A percentile compares a stretch with the other conserved stretches of the same genome.
Evolutionary conservation across 2,329 filamentous ascomycete genomes (phyloP).

Genomic region (Talaromyces islandicus): DNA sequence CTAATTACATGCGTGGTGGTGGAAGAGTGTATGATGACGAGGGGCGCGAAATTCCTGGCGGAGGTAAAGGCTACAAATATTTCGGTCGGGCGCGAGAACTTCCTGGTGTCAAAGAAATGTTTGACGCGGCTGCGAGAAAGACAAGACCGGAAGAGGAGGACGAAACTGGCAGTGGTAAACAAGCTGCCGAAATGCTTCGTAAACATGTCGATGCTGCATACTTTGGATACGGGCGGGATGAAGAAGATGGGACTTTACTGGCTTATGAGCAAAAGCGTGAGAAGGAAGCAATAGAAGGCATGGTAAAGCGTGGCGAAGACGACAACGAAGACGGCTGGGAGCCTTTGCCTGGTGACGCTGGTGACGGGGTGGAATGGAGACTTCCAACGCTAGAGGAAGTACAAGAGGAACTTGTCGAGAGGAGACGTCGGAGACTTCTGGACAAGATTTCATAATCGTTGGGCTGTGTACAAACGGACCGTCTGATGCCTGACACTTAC

Average conservation of each 20-base stretch:
- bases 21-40: constrained; percentile 68
- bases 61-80: constrained; percentile 88
- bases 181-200: constrained; percentile 37
- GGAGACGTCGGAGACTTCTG: constrained; percentile 73
- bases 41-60: constrained; percentile 61
- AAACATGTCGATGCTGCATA: constrained; percentile 86
- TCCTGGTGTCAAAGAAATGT: constrained; percentile 93
- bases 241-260: constrained; percentile 78
- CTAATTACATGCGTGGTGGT: constrained; percentile 83
- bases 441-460: constrained; percentile 62
- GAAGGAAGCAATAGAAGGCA: constrained; percentile 66
- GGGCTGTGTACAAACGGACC: background rate
- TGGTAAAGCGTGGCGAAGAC: constrained; percentile 55
- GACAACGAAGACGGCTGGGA: constrained; percentile 68
- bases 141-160: constrained; percentile 61
- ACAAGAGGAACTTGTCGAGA: constrained; percentile 85
- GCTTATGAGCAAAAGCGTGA: constrained; percentile 80
- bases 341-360: constrained; percentile 76
- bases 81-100: constrained; percentile 86
- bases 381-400: constrained; percentile 85
- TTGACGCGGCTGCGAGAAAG: constrained; percentile 66
- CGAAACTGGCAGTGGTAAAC: constrained; percentile 55
- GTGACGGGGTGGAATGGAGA: constrained; percentile 76
- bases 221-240: constrained; percentile 89
- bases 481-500: background rate